Base-by-base conservation (phyloP, 1,139 yeast species). In the Blastobotrys aristatus region DNA sequence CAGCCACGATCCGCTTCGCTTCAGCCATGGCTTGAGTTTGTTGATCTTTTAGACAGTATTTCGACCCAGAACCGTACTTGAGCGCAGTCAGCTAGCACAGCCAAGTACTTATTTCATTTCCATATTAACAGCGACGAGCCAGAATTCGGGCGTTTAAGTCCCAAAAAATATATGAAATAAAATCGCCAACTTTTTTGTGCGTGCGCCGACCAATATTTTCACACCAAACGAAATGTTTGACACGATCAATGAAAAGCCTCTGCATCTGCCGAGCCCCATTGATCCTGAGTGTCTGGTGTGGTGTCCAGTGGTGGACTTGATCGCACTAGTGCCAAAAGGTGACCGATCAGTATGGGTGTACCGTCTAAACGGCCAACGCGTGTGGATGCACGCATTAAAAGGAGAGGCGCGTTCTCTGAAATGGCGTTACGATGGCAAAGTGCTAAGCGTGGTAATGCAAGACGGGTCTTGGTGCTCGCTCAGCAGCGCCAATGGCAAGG, bases 301-400 rank as follows among this genome's bases (percentile, higher is more conserved):
- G 77, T 77, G 82, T 57, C 84, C 84, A 0, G 67, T 73, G 10
- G 73, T 79, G 70, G 79, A 78, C 54, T 64, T 80, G 38, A 57
- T 80, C 34, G 74, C 79, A 21, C 64, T 78, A 3, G 69, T 76
- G 68, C 56, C 64, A 11, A 53, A 53, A 18, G 72, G 74, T 44
- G 70, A 68, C 42, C 72, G 67, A 49, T 71, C 78, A 1, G 61
- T 79, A 18, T 71, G 77, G 73, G 74, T 79, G 14, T 77, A 74
- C 51, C 67, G 85, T 40, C 63, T 75, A 42, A 76, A 75, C 52
- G 84, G 84, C 0, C 79, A 76, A 52, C 60, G 78, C 44, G 77
- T 79, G 4, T 79, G 79, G 69, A 68, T 76, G 34, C 65, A 74
- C 41, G 73, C 49, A n/a, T 5, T 38, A 4, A 38, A 38, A 13